Base-by-base conservation (phyloP, 345 rosid species). In the Lagerstroemia speciosa region DNA sequence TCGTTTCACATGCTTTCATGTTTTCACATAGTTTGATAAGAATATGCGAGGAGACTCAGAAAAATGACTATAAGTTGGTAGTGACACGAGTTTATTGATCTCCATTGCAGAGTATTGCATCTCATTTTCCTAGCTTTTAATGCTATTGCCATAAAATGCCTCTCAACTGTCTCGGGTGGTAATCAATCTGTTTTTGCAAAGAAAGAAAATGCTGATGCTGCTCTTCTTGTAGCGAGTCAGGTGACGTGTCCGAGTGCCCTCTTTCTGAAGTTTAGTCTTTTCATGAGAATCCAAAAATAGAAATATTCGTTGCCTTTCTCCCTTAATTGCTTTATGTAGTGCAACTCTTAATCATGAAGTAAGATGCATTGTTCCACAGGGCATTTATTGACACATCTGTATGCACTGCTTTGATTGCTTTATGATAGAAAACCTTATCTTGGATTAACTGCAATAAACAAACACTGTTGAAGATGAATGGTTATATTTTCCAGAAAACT, bases 191-290 rank as follows among this genome's bases (percentile, higher is more conserved):
- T 75, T 72, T 87, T 84, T 68, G 70, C 85, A 37, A 76, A 78
- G 80, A 81, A 86, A 82, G 92, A 82, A 79, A 93, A 93, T 78
- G 79, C 76, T 33, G 69, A 53, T 37, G 97, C 96, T 65, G 85
- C 83, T 55, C 66, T 90, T 69, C 87, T 93, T 33, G 89, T 89
- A 52, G 81, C 97, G 69, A 93, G 97, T 81, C 97, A 93, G 96
- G 94, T 82, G 52, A 75, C n/a, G 37, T 24, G 14, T 64, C 37
- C 3, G 20, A 40, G 0, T 32, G 8, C 45, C n/a, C 66, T 64
- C 29, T 64, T 34, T 53, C 30, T 53, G 30, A n/a, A n/a, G 29
- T 53, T 3, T 50, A 1, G n/a, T 5, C 9, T 53, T 53, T 53
- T 24, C 60, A 24, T 53, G 60, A 24, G 24, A n/a, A 14, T 53